These are phyloP conservation scores for Gossypium herbaceum DNA, from an alignment of 345 rosid species.

Conservation along the genomic window DNA sequence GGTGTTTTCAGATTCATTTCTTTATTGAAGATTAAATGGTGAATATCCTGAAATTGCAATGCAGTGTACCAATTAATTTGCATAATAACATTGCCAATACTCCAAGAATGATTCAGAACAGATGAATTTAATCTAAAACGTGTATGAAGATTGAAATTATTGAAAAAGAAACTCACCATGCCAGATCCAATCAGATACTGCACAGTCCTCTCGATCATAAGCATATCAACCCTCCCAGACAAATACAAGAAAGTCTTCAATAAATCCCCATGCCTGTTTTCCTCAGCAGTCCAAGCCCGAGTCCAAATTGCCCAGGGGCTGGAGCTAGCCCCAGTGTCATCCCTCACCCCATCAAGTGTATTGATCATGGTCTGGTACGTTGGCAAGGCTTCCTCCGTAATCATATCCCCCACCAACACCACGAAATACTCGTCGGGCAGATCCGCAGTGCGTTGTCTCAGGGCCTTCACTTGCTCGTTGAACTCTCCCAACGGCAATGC, in stretches of 20 bases:
- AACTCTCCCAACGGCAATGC: slow-evolving; percentile 35
- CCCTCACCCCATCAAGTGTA: slow-evolving; percentile 67
- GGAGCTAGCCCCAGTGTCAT: slow-evolving; percentile 68
- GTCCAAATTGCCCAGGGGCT: slow-evolving; percentile 77
- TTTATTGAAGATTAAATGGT: not conserved
- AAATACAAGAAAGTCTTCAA: slow-evolving; percentile 50
- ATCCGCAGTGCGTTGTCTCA: slow-evolving; percentile 49
- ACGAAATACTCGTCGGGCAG: slow-evolving; percentile 69
- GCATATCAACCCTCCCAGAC: slow-evolving; percentile 79
- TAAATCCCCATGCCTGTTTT: slow-evolving; percentile 76
- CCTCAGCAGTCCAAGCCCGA: slow-evolving; percentile 75
- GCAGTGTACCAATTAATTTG: not conserved
- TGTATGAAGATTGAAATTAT: not conserved
- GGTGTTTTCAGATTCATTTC: not conserved
- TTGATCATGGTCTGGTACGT: slow-evolving; percentile 70
- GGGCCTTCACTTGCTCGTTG: slow-evolving; percentile 49
- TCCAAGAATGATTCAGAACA: not conserved
- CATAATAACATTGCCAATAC: not conserved
- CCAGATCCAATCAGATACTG: slow-evolving; percentile 66
- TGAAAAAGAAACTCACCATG: slow-evolving; percentile 40
- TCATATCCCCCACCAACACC: slow-evolving; percentile 78
- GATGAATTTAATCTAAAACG: not conserved
- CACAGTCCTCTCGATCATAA: slow-evolving; percentile 51
- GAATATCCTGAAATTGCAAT: not conserved
- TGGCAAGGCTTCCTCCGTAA: slow-evolving; percentile 79